Evolutionary conservation across 78 protist species (phyloP), one percentile per base, ranked within the genome.

Genomic region (Protostelium mycophagum): DNA sequence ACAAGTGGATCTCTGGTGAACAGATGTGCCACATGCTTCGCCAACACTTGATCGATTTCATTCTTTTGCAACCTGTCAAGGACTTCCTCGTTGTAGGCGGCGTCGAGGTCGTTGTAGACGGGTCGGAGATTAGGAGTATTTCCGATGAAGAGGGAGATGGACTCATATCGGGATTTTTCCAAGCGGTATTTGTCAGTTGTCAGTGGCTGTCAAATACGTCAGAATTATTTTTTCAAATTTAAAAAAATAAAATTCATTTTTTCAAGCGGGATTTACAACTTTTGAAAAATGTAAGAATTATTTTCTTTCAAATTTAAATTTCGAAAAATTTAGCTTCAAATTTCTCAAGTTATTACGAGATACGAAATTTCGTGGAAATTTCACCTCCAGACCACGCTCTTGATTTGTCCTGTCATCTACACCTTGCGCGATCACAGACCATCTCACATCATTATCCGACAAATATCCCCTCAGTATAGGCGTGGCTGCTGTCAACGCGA

Each of bases 1-100:
- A 98, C 99, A 25, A 99, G 94, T 37, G 99, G 99, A 88, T 99
- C 99, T 23, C 99, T 94, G 37, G 96, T 94, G 51, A 97, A 97
- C 86, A 98, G 91, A 88, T 98, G 99, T 0, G 99, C 96, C 31
- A 97, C 38, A 88, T 99, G 99, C 38, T 90, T 86, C 0, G 99
- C 94, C 0, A 98, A 86, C 23, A 28, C 83, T 28, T 85, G 87
- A 39, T 97, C 99, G 35, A 98, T 38, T 34, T 96, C 97, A 5
- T 87, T 90, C 10, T 93, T 96, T 31, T 16, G 28, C 34, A 98
- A 93, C 90, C 34, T 0, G 34, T 91, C 51, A 63, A 39, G 88
- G 29, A 83, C 88, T 29, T 86, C 92, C 0, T 89, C 83, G 88
- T 97, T 91, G 29, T 90, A 37, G 25, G 87, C 93, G 1, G 93